Evolutionary conservation across 139 green algal species (phyloP).

Genomic region (Zygnema cylindricum): DNA sequence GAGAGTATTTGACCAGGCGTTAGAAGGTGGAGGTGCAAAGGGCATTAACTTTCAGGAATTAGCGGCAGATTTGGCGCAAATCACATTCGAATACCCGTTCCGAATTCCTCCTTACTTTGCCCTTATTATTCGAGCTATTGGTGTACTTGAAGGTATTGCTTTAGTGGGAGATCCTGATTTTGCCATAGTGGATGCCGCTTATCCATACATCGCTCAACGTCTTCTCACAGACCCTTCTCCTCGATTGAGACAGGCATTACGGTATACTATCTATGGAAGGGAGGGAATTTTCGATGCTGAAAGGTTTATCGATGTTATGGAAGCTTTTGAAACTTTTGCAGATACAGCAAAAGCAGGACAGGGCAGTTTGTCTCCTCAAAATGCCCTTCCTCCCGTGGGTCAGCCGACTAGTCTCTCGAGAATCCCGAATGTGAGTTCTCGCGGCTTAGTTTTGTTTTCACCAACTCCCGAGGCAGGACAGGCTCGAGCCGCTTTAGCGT

Average conservation of each 20-base stretch:
- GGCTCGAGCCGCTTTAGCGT: conserved; percentile 68
- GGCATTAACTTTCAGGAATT: conserved; percentile 81
- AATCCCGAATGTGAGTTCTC: background rate
- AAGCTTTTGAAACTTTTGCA: conserved; percentile 92
- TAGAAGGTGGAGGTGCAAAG: conserved; percentile 72
- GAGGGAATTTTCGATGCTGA: conserved; percentile 73
- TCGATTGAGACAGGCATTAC: conserved; percentile 81
- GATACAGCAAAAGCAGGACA: conserved; percentile 56
- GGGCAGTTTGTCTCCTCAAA: conserved; percentile 29
- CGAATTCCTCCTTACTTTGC: conserved; percentile 91
- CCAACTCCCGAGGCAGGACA: conserved; percentile 25
- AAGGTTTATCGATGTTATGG: conserved; percentile 93
- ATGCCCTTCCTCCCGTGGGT: background rate
- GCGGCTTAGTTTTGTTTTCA: background rate
- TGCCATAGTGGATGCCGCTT: conserved; percentile 97
- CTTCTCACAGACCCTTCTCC: conserved; percentile 92
- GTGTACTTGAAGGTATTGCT: conserved; percentile 88
- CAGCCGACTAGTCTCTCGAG: background rate
- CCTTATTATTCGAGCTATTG: conserved; percentile 86
- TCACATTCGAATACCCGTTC: conserved; percentile 98
- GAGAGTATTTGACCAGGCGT: conserved; percentile 65
- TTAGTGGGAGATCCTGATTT: conserved; percentile 90
- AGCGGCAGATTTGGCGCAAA: conserved; percentile 94
- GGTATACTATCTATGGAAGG: conserved; percentile 83
- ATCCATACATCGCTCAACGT: conserved; percentile 89